Base-by-base conservation (phyloP, 139 green algal species). In the Raphidocelis subcapitata region DNA sequence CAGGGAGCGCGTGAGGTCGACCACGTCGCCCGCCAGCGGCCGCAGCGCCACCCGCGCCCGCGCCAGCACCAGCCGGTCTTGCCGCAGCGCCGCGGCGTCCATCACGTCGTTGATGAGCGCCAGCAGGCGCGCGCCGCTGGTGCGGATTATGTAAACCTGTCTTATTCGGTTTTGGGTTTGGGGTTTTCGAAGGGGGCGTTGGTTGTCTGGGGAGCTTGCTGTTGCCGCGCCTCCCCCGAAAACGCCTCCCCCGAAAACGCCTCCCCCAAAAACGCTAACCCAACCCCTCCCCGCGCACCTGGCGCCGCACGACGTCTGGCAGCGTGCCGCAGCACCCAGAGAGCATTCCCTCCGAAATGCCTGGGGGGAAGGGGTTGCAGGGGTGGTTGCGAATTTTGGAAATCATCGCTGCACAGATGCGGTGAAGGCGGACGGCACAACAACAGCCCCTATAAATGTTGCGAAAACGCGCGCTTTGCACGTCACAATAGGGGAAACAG, bases 81-180 rank as follows among this genome's bases (percentile, higher is more conserved):
- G 77, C 10, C 80, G 47, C 44, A 85, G 72, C 32, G 80, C 75
- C 35, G 80, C 80, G 0, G 80, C 80, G 41, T 85, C 80, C 81
- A 86, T 86, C 0, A 86, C 81, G 49, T 86, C 81, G 46, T 86
- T 86, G 68, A 86, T 83, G 23, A 86, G 73, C 31, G 80, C 80
- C 67, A 85, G 68, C 72, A 85, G 67, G 1, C 80, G 80, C 20
- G 80, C 80, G 49, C 80, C 80, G 33, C 55, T 74, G 37, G 80
- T 85, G 32, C 80, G 75, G 56, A 85, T 74, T 51, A 85, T 81
- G 80, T 80, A 85, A 51, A 85, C 80, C 75, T 81, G 75, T 3
- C 69, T 67, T 49, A 8, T 20, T 49, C 41, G 12, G 41, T 8
- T 8, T 20, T 8, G 41, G 41, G 41, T 8, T n/a, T n/a, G n/a